phyloP scores from a whole-genome alignment of 2,329 filamentous ascomycete genomes.

The Trematosphaeria pertusa region DNA sequence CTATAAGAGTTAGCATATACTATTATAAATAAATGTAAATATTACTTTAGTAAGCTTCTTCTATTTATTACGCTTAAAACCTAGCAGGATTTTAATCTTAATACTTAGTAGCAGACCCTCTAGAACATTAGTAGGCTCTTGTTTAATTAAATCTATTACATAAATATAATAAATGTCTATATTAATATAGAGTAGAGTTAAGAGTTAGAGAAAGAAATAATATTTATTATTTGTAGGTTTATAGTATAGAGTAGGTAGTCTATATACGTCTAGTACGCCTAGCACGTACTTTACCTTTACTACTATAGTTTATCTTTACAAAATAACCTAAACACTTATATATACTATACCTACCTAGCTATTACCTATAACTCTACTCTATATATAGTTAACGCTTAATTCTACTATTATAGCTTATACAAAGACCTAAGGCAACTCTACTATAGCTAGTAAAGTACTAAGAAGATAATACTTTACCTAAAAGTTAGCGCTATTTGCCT shows the following conservation, averaged over 20 bases:
- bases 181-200: background rate
- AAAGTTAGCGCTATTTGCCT: background rate
- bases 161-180: constrained; percentile 3
- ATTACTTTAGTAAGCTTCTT: constrained; percentile 4
- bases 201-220: background rate
- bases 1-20: constrained; percentile 8
- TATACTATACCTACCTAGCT: background rate
- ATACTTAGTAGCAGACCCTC: background rate
- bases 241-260: background rate
- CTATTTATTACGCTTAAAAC: constrained; percentile 2
- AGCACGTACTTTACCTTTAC: too few relatives aligned
- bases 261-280: too few relatives aligned
- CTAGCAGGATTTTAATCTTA: background rate
- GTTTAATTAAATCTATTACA: constrained; percentile 1
- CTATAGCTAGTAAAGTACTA: background rate
- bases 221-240: too few relatives aligned
- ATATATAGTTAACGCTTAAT: too few relatives aligned
- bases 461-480: background rate
- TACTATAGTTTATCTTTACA: background rate
- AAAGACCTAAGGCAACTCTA: too few relatives aligned
- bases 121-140: constrained; percentile 2
- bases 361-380: background rate
- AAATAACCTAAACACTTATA: background rate
- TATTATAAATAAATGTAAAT: constrained; percentile 2
- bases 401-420: too few relatives aligned